These are phyloP conservation scores for Penicillium palitans DNA, from an alignment of 2,329 filamentous ascomycete species.

Conservation along the genomic window DNA sequence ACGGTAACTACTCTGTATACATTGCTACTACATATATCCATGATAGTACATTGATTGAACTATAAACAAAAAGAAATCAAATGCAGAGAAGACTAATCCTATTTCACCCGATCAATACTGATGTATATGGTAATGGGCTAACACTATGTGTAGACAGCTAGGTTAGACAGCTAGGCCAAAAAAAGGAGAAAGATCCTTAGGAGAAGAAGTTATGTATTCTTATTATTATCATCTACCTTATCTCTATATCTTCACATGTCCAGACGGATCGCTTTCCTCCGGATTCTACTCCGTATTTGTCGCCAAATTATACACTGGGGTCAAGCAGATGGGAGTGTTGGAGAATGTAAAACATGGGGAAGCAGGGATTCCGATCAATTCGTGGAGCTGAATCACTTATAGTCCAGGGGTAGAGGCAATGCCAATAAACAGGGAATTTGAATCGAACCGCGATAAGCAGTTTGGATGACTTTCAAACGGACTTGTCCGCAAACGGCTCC, in stretches of 20 bases:
- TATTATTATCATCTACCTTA: conserved; percentile 20
- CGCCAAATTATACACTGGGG: neutral
- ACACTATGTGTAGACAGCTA: too few relatives aligned
- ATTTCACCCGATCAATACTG: neutral
- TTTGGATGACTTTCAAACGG: conserved; percentile 22
- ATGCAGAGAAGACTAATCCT: neutral
- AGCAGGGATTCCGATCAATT: neutral
- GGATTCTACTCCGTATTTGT: neutral
- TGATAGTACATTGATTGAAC: too few relatives aligned
- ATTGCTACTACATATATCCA: too few relatives aligned
- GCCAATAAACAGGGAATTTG: neutral
- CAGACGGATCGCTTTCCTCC: conserved; percentile 8
- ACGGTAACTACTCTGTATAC: neutral
- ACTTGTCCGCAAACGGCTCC: conserved; percentile 14
- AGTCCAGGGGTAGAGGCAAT: neutral
- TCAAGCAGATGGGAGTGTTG: neutral
- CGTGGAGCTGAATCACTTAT: neutral
- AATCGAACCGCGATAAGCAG: conserved; percentile 25
- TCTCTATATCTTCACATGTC: conserved; percentile 17
- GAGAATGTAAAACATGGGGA: neutral
- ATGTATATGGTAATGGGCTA: too few relatives aligned
- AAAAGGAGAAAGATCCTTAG: conserved; percentile 15
- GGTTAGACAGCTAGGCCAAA: conserved; percentile 13
- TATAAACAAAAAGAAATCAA: too few relatives aligned
- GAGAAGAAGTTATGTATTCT: conserved; percentile 20